Evolutionary conservation across 148 eudicot genomes (phyloP), one percentile per base, ranked within the genome.

Genomic region (Rhododendron simsii): DNA sequence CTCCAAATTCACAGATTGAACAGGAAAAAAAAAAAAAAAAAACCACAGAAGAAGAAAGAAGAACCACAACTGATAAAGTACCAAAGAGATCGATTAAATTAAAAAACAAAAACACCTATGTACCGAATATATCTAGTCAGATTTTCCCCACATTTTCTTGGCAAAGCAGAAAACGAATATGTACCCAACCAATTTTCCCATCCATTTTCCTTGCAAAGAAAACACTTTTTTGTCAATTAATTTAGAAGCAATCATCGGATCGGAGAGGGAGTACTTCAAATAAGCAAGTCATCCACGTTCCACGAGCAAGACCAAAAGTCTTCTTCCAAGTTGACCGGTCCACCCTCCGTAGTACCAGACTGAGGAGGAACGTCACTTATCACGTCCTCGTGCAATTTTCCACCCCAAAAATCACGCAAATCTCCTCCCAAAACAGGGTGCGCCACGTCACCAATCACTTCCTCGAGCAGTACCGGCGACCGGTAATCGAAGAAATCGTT

Each of bases 381-480:
- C 7, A 88, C 15, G 65, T 87, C 91, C n/a, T 92, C 90, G 4
- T 78, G 73, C 7, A 89, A 65, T 8, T 61, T 61, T 21, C 67
- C 67, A 21, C 21, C n/a, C 67, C 3, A 26, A 67, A 67, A 26
- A 67, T 67, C 73, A 67, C 73, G 11, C 73, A 85, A 51, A 80
- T 79, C 85, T 35, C 15, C 80, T 20, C 20, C 69, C 30, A 83
- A 21, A 14, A 26, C 80, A 14, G 48, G 23, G 2, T 80, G 81
- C 5, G 59, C 35, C 48, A 81, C 30, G 37, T 30, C 33, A 14
- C 45, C 23, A 0, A 21, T 77, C 5, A 89, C 15, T 65, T 87
- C 91, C n/a, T 92, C 91, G 6, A 81, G 73, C 7, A 89, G 8
- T 11, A 91, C 37, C 1, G 93, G 92, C 0, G 87, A 23, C 12